Conservation (phyloP, 139 green algal species). For the Bryopsis sp. region DNA sequence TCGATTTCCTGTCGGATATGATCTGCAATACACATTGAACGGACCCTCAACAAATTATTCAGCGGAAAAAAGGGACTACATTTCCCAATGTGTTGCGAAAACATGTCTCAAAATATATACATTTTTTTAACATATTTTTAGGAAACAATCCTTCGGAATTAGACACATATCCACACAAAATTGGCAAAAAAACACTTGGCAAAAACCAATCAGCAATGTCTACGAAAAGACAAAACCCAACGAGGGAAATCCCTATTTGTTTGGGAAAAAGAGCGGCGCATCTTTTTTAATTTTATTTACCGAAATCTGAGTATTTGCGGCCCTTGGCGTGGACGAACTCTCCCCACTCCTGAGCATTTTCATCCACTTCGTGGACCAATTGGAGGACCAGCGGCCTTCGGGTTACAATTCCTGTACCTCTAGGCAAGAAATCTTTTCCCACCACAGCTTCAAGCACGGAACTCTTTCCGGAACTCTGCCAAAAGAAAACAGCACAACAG, state of each 20-base stretch:
- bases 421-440: slow-evolving; percentile 85
- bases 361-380: slow-evolving; percentile 68
- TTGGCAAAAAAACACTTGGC: too few species aligned
- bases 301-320: slow-evolving; percentile 73
- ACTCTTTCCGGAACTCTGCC: slow-evolving; percentile 87
- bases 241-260: too few species aligned
- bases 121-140: too few species aligned
- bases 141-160: too few species aligned
- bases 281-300: slow-evolving; percentile 36
- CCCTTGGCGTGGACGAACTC: slow-evolving; percentile 79
- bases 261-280: too few species aligned
- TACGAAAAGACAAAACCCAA: too few species aligned
- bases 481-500: neutral
- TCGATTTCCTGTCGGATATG: slow-evolving; percentile 86
- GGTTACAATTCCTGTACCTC: slow-evolving; percentile 91
- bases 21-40: slow-evolving; percentile 35
- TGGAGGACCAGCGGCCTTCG: slow-evolving; percentile 83
- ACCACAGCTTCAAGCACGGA: slow-evolving; percentile 93
- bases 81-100: neutral
- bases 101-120: neutral
- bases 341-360: slow-evolving; percentile 68
- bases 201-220: too few species aligned
- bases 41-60: neutral
- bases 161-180: too few species aligned
- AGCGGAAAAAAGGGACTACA: neutral